These are phyloP conservation scores for Naumovozyma baii DNA, from an alignment of 805 yeast genomes.

Conservation along the genomic window DNA sequence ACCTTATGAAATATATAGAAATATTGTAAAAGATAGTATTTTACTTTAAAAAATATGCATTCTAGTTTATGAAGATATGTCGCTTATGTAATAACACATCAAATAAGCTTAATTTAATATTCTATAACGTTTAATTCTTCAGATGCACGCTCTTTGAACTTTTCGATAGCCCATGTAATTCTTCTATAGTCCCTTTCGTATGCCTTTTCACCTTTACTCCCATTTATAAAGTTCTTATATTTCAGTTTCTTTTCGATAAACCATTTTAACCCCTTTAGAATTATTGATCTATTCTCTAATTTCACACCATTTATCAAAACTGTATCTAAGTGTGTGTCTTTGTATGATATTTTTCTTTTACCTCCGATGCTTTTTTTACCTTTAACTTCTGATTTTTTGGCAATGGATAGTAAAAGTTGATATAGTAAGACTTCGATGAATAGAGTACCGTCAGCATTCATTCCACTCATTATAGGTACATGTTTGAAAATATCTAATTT, in stretches of 20 bases:
- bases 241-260: slow-evolving; percentile 23
- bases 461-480: slow-evolving; percentile 60
- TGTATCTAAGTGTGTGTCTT: slow-evolving; percentile 23
- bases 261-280: slow-evolving; percentile 29
- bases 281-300: slow-evolving; percentile 19
- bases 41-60: not conserved
- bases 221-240: slow-evolving; percentile 15
- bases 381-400: slow-evolving; percentile 48
- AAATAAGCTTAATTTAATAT: slow-evolving; percentile 4
- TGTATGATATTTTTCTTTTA: slow-evolving; percentile 21
- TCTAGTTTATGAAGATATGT: not conserved
- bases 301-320: slow-evolving; percentile 16
- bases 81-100: not conserved
- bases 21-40: too few species aligned
- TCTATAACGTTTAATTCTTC: slow-evolving; percentile 10
- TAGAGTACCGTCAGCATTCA: slow-evolving; percentile 49
- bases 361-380: slow-evolving; percentile 24
- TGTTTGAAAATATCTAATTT: slow-evolving; percentile 65
- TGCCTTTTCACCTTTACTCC: slow-evolving; percentile 12
- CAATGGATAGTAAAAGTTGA: slow-evolving; percentile 54
- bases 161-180: slow-evolving; percentile 23
- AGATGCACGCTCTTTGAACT: slow-evolving; percentile 9
- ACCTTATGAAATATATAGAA: not conserved
- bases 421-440: slow-evolving; percentile 69
- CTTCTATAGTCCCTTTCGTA: slow-evolving; percentile 26